Conservation (phyloP, 331 rosid species). For the Rhamnella rubrinervis region DNA sequence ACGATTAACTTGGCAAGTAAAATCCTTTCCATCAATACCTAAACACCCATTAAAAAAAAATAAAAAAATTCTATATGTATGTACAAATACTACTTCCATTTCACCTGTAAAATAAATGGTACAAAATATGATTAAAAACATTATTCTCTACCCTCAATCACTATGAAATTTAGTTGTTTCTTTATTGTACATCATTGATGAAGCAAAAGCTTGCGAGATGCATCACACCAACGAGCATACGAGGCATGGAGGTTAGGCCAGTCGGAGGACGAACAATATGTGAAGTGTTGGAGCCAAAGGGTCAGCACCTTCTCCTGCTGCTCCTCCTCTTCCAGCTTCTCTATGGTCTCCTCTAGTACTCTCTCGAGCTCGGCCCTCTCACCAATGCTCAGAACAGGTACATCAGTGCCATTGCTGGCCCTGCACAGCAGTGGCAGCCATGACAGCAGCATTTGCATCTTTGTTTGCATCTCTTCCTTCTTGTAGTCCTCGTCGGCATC, state of each 20-base stretch:
- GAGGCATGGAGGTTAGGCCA: conserved; percentile 79
- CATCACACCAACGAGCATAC: conserved; percentile 62
- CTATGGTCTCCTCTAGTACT: conserved; percentile 53
- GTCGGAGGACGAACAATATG: conserved; percentile 57
- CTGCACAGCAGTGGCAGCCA: conserved; percentile 82
- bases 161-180: too few relatives aligned
- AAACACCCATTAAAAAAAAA: too few relatives aligned
- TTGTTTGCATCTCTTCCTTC: conserved; percentile 33
- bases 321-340: conserved; percentile 38
- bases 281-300: conserved; percentile 81
- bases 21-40: too few relatives aligned
- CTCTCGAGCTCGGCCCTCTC: conserved; percentile 59
- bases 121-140: too few relatives aligned
- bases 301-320: conserved; percentile 64
- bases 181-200: background rate
- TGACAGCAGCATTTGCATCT: conserved; percentile 56
- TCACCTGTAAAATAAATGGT: too few relatives aligned
- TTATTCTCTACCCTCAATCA: too few relatives aligned
- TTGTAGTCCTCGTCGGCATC: conserved; percentile 27
- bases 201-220: conserved; percentile 56
- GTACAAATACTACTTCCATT: too few relatives aligned
- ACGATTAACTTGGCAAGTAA: too few relatives aligned
- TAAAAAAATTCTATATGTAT: too few relatives aligned
- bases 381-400: conserved; percentile 45
- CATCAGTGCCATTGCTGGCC: conserved; percentile 63